A percentile compares a stretch with the other conserved stretches of the same genome.
phyloP scores from a whole-genome alignment of 208 protist species.

The Acanthamoeba quina region DNA sequence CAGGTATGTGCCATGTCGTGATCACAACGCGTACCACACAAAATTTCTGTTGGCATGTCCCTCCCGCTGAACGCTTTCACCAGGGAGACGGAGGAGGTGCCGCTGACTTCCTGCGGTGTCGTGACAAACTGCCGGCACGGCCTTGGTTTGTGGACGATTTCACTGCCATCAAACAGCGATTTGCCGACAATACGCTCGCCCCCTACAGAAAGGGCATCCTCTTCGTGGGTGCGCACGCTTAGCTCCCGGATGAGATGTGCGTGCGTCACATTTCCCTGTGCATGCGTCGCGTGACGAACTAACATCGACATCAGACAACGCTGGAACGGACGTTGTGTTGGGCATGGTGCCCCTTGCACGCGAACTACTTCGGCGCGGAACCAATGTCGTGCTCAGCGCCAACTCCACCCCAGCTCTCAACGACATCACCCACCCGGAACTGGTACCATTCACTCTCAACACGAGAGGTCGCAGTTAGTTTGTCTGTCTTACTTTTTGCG shows the following conservation, averaged over 20 bases:
- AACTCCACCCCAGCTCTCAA: conserved; percentile 18
- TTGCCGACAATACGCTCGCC: background rate
- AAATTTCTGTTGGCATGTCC: background rate
- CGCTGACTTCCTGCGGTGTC: background rate
- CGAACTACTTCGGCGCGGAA: conserved; percentile 8
- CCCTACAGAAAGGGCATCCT: background rate
- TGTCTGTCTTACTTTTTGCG: background rate
- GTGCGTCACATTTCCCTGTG: background rate
- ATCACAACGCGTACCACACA: background rate
- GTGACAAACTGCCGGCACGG: background rate
- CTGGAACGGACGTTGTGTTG: conserved; percentile 12
- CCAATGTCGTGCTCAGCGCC: background rate
- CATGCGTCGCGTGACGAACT: background rate
- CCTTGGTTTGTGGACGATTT: conserved; percentile 12
- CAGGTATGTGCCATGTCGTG: background rate
- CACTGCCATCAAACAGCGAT: background rate
- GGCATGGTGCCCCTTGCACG: conserved; percentile 23
- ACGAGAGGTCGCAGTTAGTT: no score
- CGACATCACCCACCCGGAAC: background rate
- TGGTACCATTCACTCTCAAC: background rate
- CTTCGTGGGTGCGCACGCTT: background rate
- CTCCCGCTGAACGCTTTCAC: background rate
- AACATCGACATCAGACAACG: background rate
- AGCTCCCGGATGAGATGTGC: no score
- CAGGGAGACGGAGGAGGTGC: conserved; percentile 5